Evolutionary conservation across 768 basidiomycete species (phyloP).

Genomic region (Lentinula raphanica): DNA sequence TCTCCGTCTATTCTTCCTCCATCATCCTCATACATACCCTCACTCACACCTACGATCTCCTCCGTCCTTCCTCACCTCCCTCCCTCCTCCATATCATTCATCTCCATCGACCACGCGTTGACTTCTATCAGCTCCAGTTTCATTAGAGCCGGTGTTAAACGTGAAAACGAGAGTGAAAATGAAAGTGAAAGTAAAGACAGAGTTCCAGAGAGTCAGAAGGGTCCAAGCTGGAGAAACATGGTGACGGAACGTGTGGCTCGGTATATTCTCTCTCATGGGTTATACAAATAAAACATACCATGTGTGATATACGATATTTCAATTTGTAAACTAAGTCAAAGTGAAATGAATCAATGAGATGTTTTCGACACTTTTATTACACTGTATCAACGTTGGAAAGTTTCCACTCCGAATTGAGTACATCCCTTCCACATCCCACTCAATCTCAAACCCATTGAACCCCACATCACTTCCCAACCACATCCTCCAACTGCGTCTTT

Average conservation of each 20-base stretch:
- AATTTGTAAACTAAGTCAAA: too few species aligned
- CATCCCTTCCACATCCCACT: too few species aligned
- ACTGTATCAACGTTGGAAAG: too few species aligned
- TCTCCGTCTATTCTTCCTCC: neutral
- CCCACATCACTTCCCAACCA: too few species aligned
- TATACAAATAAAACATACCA: conserved; percentile 44
- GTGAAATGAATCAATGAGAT: too few species aligned
- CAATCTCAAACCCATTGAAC: too few species aligned
- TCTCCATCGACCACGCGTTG: conserved; percentile 55
- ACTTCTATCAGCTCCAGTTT: conserved; percentile 65
- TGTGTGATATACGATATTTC: too few species aligned
- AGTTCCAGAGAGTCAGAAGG: too few species aligned
- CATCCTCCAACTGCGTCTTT: conserved; percentile 36
- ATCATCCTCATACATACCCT: conserved; percentile 9
- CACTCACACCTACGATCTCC: conserved; percentile 24
- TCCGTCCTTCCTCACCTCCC: conserved; percentile 43
- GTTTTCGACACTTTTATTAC: too few species aligned
- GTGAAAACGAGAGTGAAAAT: conserved; percentile 14
- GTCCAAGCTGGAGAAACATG: conserved; percentile 36
- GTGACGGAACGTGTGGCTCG: conserved; percentile 41
- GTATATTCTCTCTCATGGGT: conserved; percentile 43
- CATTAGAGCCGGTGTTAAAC: conserved; percentile 44
- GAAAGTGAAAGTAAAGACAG: neutral
- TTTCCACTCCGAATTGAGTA: too few species aligned
- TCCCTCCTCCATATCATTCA: conserved; percentile 47